Evolutionary conservation across 2,329 filamentous ascomycete genomes (phyloP).

Genomic region (Xylaria polymorpha): DNA sequence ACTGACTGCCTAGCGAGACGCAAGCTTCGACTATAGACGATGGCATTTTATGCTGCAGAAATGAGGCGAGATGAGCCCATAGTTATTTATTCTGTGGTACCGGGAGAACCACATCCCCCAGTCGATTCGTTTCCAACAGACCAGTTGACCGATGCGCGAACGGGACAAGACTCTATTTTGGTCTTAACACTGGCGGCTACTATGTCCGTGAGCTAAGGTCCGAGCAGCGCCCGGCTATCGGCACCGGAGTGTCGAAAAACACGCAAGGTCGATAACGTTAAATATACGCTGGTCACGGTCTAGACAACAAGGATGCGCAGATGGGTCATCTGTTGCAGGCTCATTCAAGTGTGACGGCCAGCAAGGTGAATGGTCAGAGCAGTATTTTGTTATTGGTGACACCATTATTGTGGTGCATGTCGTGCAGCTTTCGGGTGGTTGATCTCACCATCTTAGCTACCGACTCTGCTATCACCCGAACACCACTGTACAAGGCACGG

Average conservation of each 20-base stretch:
- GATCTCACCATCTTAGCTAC: conserved; percentile 34
- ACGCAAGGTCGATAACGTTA: not conserved
- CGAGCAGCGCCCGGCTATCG: conserved; percentile 7
- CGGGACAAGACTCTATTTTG: conserved; percentile 32
- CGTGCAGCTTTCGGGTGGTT: conserved; percentile 33
- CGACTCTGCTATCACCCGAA: conserved; percentile 22
- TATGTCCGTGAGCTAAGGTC: not conserved
- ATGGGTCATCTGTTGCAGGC: not conserved
- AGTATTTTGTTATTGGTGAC: conserved; percentile 8
- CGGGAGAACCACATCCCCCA: conserved; percentile 22
- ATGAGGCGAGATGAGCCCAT: conserved; percentile 28
- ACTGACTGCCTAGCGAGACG: conserved; percentile 11
- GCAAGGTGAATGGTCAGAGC: conserved; percentile 2
- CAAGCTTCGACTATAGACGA: conserved; percentile 5
- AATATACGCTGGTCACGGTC: conserved; percentile 1
- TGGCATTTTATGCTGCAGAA: conserved; percentile 17
- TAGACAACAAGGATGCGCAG: not conserved
- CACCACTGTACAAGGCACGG: conserved; percentile 3
- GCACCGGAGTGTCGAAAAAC: conserved; percentile 12
- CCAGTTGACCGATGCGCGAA: conserved; percentile 26
- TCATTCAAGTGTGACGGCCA: not conserved
- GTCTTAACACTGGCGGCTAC: not conserved
- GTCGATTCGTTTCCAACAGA: conserved; percentile 29
- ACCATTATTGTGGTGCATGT: conserved; percentile 29
- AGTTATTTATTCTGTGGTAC: conserved; percentile 16